Percentiles rank a stretch among this genome's conserved stretches.
These are phyloP conservation scores for Heterobasidion occidentale DNA, from an alignment of 1,284 basidiomycete genomes.

Conservation along the genomic window DNA sequence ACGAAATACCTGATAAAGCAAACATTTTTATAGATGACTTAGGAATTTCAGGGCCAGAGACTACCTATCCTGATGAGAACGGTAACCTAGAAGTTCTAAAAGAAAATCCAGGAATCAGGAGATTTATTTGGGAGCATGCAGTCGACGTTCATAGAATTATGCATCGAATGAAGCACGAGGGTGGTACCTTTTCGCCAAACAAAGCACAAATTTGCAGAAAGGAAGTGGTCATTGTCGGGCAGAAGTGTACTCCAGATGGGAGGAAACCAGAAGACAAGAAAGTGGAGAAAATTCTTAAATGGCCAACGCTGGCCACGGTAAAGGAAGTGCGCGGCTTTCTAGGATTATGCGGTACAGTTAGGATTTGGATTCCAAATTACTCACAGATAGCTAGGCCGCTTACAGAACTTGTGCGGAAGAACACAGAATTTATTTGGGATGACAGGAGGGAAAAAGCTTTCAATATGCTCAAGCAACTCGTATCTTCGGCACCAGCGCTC, in stretches of 20 bases:
- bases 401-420: not conserved
- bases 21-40: conserved; percentile 6
- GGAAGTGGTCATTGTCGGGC: not conserved
- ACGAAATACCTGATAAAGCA: not conserved
- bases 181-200: conserved; percentile 5
- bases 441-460: not conserved
- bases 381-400: not conserved
- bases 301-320: not conserved
- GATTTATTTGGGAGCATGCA: conserved; percentile 19
- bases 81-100: conserved; percentile 14
- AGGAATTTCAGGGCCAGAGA: not conserved
- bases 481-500: conserved; percentile 10
- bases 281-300: not conserved
- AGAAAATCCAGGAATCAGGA: conserved; percentile 19
- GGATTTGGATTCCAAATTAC: conserved; percentile 1
- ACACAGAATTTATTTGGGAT: not conserved
- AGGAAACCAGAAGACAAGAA: not conserved
- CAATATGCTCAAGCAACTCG: not conserved
- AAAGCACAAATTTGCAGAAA: not conserved
- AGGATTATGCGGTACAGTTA: not conserved
- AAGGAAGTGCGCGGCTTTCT: conserved; percentile 1
- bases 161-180: conserved; percentile 8
- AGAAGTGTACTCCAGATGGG: not conserved
- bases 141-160: conserved; percentile 14
- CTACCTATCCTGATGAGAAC: not conserved